Conservation (phyloP, 176 grass and related monocot species). For the Alopecurus myosuroides region DNA sequence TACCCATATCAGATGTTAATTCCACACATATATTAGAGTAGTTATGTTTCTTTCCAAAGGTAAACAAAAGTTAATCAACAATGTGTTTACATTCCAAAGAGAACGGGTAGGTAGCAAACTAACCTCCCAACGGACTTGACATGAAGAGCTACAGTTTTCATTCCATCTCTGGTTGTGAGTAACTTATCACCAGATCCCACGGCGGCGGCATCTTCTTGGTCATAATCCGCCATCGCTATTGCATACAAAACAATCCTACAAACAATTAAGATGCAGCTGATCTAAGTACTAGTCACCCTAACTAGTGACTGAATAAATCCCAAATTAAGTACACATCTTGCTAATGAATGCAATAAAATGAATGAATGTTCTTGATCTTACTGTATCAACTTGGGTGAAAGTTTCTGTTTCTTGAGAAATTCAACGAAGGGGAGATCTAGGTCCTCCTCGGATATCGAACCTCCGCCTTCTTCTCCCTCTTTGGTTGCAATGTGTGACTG, state of each 20-base stretch:
- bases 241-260: constrained; percentile 79
- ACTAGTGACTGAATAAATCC: too few relatives aligned
- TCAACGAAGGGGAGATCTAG: constrained; percentile 69
- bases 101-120: neutral
- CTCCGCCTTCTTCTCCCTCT: neutral
- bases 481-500: constrained; percentile 43
- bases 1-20: neutral
- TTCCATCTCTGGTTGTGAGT: constrained; percentile 68
- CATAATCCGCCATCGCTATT: constrained; percentile 74
- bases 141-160: constrained; percentile 66
- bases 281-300: neutral
- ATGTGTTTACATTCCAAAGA: neutral
- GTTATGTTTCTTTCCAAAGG: neutral
- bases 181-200: constrained; percentile 37
- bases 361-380: constrained; percentile 14
- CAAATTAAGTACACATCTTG: too few relatives aligned
- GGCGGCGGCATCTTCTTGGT: constrained; percentile 42
- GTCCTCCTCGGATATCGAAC: constrained; percentile 51
- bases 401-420: constrained; percentile 62
- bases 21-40: neutral
- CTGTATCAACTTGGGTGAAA: constrained; percentile 75
- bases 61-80: neutral
- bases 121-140: constrained; percentile 68
- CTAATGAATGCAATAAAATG: too few relatives aligned
- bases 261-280: neutral